Percentiles rank a stretch among this genome's conserved stretches.
Evolutionary conservation across 805 yeast genomes (phyloP).

Genomic region (Pichia cephalocereana): DNA sequence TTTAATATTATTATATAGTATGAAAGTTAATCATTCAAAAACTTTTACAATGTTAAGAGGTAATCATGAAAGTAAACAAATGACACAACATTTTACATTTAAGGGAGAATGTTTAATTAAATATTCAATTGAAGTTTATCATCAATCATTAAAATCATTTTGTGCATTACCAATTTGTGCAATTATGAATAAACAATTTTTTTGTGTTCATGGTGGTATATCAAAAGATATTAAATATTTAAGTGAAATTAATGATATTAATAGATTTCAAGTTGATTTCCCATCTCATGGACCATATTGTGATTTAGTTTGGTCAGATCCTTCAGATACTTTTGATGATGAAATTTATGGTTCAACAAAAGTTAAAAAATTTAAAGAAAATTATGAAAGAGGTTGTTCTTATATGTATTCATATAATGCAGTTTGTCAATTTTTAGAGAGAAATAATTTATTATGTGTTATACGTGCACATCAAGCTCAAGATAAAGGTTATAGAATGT

Average conservation of each 20-base stretch:
- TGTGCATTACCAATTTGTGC: conserved; percentile 89
- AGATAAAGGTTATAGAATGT: conserved; percentile 95
- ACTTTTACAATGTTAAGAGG: conserved; percentile 82
- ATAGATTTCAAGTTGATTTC: conserved; percentile 77
- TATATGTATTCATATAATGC: conserved; percentile 83
- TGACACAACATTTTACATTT: conserved; percentile 91
- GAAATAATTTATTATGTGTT: conserved; percentile 71
- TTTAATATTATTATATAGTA: conserved; percentile 61
- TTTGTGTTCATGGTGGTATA: conserved; percentile 94
- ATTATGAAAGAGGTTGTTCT: conserved; percentile 79
- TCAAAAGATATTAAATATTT: conserved; percentile 73
- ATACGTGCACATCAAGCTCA: conserved; percentile 97
- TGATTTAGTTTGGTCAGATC: conserved; percentile 94
- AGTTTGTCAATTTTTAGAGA: conserved; percentile 65
- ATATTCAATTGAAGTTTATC: conserved; percentile 56
- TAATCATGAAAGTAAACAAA: conserved; percentile 89
- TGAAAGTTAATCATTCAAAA: conserved; percentile 67
- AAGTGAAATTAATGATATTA: conserved; percentile 57
- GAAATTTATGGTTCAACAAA: conserved; percentile 28
- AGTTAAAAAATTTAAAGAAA: conserved; percentile 46
- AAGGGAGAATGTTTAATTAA: conserved; percentile 85
- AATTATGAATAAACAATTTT: conserved; percentile 84
- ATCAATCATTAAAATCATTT: conserved; percentile 68
- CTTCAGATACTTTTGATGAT: conserved; percentile 75
- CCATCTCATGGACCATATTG: conserved; percentile 93